A percentile compares a stretch with the other conserved stretches of the same genome.
phyloP scores from a whole-genome alignment of 2,329 filamentous ascomycete genomes.

The Cryphonectria japonica region DNA sequence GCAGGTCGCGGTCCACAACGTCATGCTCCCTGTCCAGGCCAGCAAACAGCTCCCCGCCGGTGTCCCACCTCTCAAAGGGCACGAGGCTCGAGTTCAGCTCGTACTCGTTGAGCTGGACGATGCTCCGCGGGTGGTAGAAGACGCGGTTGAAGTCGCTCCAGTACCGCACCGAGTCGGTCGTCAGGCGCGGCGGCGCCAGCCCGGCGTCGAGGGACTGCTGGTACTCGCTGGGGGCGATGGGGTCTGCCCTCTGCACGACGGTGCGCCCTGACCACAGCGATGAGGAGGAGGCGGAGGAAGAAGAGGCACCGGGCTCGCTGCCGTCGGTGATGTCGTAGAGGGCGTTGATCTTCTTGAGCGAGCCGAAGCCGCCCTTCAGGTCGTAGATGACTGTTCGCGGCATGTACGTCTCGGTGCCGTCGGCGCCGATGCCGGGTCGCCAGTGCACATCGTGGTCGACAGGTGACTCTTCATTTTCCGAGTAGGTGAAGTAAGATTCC shows the following conservation, averaged over 20 bases:
- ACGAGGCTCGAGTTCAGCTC: slow-evolving; percentile 78
- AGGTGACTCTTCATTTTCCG: slow-evolving; percentile 64
- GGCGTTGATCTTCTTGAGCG: slow-evolving; percentile 83
- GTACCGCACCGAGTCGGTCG: slow-evolving; percentile 76
- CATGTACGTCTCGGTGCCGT: slow-evolving; percentile 89
- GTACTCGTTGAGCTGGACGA: slow-evolving; percentile 86
- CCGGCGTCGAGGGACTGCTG: slow-evolving; percentile 80
- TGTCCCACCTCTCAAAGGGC: slow-evolving; percentile 78
- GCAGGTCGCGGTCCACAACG: slow-evolving; percentile 84
- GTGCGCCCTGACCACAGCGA: slow-evolving; percentile 59
- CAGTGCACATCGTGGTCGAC: slow-evolving; percentile 90
- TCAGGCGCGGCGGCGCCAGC: slow-evolving; percentile 64
- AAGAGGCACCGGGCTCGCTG: slow-evolving; percentile 14
- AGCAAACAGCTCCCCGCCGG: slow-evolving; percentile 76
- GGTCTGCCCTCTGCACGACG: slow-evolving; percentile 68
- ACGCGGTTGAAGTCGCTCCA: slow-evolving; percentile 94
- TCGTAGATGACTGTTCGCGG: slow-evolving; percentile 94
- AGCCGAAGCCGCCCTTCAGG: slow-evolving; percentile 90
- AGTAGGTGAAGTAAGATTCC: slow-evolving; percentile 98
- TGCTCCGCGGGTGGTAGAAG: slow-evolving; percentile 88
- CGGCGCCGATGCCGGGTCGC: slow-evolving; percentile 77
- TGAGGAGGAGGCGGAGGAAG: slow-evolving; percentile 32
- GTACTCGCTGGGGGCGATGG: slow-evolving; percentile 74
- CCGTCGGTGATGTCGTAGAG: slow-evolving; percentile 68
- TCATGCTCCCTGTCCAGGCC: slow-evolving; percentile 80